Percentiles rank a stretch among this genome's conserved stretches.
phyloP scores from a whole-genome alignment of 108 stramenopile genomes.

The Epithemia pelagica region DNA sequence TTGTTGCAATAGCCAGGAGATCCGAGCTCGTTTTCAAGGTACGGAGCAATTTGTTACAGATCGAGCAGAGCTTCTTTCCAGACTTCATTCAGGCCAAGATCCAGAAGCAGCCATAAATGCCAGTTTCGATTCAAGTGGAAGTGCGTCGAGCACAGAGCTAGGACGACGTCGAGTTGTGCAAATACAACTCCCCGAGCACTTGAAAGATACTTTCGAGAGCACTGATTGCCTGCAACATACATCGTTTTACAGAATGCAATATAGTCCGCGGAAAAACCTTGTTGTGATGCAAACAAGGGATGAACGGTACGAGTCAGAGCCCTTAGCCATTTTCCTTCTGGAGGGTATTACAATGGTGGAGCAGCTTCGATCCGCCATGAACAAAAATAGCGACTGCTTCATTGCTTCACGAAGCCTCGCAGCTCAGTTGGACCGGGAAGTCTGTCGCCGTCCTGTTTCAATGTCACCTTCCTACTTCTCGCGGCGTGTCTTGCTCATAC shows the following conservation, averaged over 20 bases:
- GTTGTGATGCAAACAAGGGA: slow-evolving; percentile 2
- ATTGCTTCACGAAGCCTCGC: slow-evolving; percentile 1
- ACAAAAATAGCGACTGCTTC: neutral
- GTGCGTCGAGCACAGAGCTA: neutral
- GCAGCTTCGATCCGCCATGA: neutral
- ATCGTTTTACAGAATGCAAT: slow-evolving; percentile 1
- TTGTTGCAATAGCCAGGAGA: neutral
- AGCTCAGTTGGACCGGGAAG: neutral
- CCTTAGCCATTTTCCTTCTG: slow-evolving; percentile 8
- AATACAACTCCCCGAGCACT: slow-evolving; percentile 2
- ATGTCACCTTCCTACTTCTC: neutral
- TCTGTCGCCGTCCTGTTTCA: neutral
- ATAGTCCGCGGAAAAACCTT: neutral
- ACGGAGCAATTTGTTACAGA: slow-evolving; percentile 3
- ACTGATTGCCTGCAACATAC: neutral
- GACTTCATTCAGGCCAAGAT: neutral
- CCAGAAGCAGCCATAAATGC: slow-evolving; percentile 9
- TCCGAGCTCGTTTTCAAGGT: neutral
- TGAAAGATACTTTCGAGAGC: neutral
- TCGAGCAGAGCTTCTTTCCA: neutral
- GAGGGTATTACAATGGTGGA: slow-evolving; percentile 7
- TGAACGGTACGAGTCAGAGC: slow-evolving; percentile 3
- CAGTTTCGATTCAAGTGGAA: neutral
- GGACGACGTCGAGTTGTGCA: neutral
- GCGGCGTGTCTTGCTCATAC: slow-evolving; percentile 14